phyloP scores from a whole-genome alignment of 257 asterid genomes.

The Solanum tacnaense region DNA sequence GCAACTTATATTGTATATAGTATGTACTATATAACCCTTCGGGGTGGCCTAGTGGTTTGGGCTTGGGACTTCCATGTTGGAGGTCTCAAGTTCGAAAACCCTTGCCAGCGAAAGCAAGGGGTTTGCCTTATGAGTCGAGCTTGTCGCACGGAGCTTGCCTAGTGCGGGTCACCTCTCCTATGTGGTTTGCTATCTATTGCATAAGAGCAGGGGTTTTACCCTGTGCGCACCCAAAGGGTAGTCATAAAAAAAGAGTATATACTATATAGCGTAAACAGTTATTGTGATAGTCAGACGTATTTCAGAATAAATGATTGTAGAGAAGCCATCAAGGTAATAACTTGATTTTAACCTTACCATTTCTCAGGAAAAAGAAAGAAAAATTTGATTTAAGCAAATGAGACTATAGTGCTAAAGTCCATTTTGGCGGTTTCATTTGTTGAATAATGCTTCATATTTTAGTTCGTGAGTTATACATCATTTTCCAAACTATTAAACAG shows the following conservation, averaged over 20 bases:
- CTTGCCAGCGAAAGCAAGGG: too few species aligned
- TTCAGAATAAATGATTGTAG: background rate
- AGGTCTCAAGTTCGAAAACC: too few species aligned
- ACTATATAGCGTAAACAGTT: background rate
- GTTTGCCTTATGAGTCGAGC: too few species aligned
- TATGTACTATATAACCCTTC: too few species aligned
- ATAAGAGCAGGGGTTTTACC: too few species aligned
- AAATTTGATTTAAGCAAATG: background rate
- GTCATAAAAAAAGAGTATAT: background rate
- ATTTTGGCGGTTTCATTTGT: background rate
- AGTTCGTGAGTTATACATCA: background rate
- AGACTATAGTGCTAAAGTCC: background rate
- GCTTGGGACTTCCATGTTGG: too few species aligned
- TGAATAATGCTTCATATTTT: background rate
- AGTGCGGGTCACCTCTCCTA: too few species aligned
- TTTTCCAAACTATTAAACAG: background rate
- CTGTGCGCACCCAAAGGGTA: too few species aligned
- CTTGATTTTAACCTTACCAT: background rate
- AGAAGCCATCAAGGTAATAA: background rate
- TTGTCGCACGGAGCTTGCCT: too few species aligned
- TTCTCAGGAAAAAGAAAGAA: background rate
- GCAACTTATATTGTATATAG: background rate
- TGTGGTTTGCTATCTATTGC: too few species aligned
- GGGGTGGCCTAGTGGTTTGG: too few species aligned
- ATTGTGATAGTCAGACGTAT: background rate